Evolutionary conservation across 495 filamentous ascomycete species (phyloP).

Genomic region (Neurospora sp.): DNA sequence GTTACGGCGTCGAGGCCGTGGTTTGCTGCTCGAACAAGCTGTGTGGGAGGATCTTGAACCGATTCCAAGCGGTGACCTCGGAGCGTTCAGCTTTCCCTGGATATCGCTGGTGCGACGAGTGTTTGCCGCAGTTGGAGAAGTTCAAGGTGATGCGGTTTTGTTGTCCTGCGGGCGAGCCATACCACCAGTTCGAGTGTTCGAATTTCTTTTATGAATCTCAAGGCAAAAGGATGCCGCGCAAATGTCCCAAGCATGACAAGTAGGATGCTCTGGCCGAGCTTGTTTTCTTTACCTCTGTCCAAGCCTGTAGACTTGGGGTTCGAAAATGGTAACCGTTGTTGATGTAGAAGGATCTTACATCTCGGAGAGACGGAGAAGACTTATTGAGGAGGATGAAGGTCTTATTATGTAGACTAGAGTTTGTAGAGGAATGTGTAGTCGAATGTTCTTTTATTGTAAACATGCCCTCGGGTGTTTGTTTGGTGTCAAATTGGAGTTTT

Average conservation of each 20-base stretch:
- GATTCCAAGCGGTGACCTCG: conserved; percentile 4
- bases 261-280: background rate
- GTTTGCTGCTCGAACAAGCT: conserved; percentile 32
- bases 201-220: conserved; percentile 22
- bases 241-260: conserved; percentile 10
- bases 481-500: too few relatives aligned
- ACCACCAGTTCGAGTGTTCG: conserved; percentile 14
- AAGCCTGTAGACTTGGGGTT: too few relatives aligned
- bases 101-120: conserved; percentile 19
- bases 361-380: too few relatives aligned
- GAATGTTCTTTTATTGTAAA: too few relatives aligned
- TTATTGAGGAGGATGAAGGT: too few relatives aligned
- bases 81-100: conserved; percentile 7
- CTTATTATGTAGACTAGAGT: too few relatives aligned
- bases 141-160: background rate
- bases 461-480: too few relatives aligned
- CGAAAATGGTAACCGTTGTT: too few relatives aligned
- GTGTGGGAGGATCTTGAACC: conserved; percentile 20
- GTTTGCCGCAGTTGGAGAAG: conserved; percentile 20
- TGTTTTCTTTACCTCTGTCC: too few relatives aligned
- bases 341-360: too few relatives aligned
- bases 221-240: conserved; percentile 4
- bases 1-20: background rate
- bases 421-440: too few relatives aligned
- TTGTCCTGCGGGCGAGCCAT: conserved; percentile 3